phyloP scores from a whole-genome alignment of 441 rosid genomes.

The Populus hybrid region DNA sequence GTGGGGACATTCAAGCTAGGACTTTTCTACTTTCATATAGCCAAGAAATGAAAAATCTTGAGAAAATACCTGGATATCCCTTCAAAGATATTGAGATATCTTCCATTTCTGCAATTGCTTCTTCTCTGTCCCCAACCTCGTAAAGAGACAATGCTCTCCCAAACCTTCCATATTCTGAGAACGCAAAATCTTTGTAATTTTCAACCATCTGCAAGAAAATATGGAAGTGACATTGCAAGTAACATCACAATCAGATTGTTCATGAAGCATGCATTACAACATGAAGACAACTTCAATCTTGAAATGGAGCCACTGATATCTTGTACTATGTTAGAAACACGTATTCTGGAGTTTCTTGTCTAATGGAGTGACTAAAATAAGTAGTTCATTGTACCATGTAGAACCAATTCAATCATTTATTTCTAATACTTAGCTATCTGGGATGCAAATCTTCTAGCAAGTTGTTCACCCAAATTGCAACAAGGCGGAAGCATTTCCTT shows the following conservation, averaged over 20 bases:
- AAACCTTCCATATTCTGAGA: slow-evolving; percentile 54
- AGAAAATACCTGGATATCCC: slow-evolving; percentile 52
- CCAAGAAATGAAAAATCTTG: not conserved
- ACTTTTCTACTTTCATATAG: not conserved
- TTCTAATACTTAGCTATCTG: not conserved
- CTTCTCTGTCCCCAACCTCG: slow-evolving; percentile 54
- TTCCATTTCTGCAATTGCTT: slow-evolving; percentile 62
- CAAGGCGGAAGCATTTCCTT: not conserved
- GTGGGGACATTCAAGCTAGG: not conserved
- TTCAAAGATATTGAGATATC: slow-evolving; percentile 57
- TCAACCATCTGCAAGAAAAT: slow-evolving; percentile 39
- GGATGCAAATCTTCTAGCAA: too few species aligned
- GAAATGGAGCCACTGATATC: not conserved
- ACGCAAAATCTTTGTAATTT: slow-evolving; percentile 54
- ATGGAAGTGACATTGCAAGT: not conserved
- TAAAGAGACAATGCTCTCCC: slow-evolving; percentile 57
- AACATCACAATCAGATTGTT: not conserved
- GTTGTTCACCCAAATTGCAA: not conserved
- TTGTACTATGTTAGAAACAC: not conserved
- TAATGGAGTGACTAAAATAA: not conserved
- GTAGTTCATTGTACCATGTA: not conserved
- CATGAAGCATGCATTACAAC: not conserved
- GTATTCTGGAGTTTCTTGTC: not conserved
- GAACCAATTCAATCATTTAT: not conserved
- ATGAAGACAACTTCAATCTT: not conserved